Evolutionary conservation across 2,329 filamentous ascomycete species (phyloP).

Genomic region (Aureobasidium lini): DNA sequence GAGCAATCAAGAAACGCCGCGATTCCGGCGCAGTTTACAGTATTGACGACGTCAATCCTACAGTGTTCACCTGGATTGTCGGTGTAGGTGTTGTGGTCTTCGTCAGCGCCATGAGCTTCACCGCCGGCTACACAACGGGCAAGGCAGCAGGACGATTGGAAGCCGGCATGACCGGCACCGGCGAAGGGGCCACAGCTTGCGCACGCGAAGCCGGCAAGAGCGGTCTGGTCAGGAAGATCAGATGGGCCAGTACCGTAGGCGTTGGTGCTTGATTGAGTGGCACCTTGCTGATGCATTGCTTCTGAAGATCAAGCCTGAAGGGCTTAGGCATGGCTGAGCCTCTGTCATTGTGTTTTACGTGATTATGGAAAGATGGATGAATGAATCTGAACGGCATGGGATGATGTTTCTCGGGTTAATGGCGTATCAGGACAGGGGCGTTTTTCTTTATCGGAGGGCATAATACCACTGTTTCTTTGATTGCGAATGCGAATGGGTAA

Average conservation of each 20-base stretch:
- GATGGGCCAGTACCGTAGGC: conserved; percentile 18
- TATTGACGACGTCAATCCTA: conserved; percentile 42
- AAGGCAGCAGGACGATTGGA: conserved; percentile 51
- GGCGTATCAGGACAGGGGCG: neutral
- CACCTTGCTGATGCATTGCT: neutral
- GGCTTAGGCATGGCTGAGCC: too few species aligned
- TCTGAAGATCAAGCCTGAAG: neutral
- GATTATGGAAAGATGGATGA: neutral
- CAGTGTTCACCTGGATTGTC: conserved; percentile 58
- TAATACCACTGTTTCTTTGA: conserved; percentile 1
- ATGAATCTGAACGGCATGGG: neutral
- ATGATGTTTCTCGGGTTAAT: neutral
- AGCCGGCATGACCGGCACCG: conserved; percentile 20
- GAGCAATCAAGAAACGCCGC: conserved; percentile 37
- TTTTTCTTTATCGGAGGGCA: neutral
- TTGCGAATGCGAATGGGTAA: neutral
- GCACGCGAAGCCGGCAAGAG: conserved; percentile 26
- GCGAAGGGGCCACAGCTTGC: conserved; percentile 22
- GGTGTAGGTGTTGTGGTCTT: conserved; percentile 58
- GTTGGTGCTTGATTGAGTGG: conserved; percentile 12
- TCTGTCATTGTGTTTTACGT: neutral
- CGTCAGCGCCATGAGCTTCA: conserved; percentile 57
- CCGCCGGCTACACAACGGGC: conserved; percentile 56
- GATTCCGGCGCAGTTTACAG: conserved; percentile 19
- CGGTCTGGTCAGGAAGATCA: conserved; percentile 27